These are phyloP conservation scores for Quercus dentata DNA, from an alignment of 306 rosid species.

Conservation along the genomic window DNA sequence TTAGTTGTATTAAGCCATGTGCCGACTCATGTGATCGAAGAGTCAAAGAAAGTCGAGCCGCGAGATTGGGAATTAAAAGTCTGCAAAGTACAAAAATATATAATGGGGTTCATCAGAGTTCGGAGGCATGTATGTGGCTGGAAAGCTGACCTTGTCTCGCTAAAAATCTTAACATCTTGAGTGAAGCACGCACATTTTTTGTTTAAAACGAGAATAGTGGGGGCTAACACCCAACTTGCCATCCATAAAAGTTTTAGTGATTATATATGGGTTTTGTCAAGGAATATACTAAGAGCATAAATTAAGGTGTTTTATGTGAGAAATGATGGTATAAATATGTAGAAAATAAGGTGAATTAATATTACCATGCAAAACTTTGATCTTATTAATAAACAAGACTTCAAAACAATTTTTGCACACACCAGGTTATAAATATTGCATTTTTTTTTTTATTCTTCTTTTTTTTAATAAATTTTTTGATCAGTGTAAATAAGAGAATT, in stretches of 20 bases:
- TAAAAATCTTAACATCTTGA: neutral
- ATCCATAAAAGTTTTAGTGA: neutral
- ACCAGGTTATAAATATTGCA: too few relatives aligned
- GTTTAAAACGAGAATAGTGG: neutral
- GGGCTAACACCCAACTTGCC: neutral
- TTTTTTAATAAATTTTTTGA: too few relatives aligned
- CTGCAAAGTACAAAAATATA: neutral
- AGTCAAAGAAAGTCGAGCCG: neutral
- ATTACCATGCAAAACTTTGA: too few relatives aligned
- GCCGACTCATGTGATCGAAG: slow-evolving; percentile 8
- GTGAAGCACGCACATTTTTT: neutral
- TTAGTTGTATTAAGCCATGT: slow-evolving; percentile 22
- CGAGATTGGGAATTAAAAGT: neutral
- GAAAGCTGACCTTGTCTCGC: neutral
- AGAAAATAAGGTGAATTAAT: too few relatives aligned
- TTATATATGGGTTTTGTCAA: too few relatives aligned
- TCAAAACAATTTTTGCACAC: too few relatives aligned
- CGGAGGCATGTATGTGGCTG: neutral
- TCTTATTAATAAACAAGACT: too few relatives aligned
- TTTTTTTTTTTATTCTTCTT: too few relatives aligned
- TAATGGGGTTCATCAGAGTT: neutral
- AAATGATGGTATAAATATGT: too few relatives aligned
- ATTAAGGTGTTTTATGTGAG: too few relatives aligned
- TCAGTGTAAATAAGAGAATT: too few relatives aligned
- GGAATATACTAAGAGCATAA: too few relatives aligned